Percentiles rank a stretch among this genome's conserved stretches.
Conservation (phyloP, 2,329 filamentous ascomycete species). For the Purpureocillium lavendulum region DNA sequence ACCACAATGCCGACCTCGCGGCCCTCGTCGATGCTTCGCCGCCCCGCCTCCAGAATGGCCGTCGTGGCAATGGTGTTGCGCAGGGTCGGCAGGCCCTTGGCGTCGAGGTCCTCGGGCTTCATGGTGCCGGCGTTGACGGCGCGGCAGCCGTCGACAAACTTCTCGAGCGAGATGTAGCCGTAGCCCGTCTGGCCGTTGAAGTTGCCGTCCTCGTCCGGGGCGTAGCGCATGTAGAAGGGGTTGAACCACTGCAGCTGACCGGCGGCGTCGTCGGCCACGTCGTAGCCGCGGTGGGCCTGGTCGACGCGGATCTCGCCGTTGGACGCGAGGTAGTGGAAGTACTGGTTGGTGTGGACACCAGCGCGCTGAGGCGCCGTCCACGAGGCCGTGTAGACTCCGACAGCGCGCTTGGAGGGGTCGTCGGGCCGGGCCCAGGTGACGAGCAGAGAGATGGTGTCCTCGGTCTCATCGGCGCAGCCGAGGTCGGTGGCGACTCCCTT, state of each 20-base stretch:
- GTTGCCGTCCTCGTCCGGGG: conserved; percentile 89
- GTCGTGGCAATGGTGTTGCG: conserved; percentile 87
- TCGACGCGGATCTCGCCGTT: conserved; percentile 82
- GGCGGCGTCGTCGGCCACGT: conserved; percentile 74
- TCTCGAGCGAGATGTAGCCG: conserved; percentile 90
- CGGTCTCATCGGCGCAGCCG: conserved; percentile 72
- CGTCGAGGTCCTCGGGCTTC: conserved; percentile 69
- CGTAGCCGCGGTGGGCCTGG: conserved; percentile 90
- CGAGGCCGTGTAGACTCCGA: conserved; percentile 85
- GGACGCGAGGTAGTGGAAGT: conserved; percentile 88
- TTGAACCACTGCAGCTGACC: conserved; percentile 78
- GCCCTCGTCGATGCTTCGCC: conserved; percentile 75
- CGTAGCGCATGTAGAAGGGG: conserved; percentile 93
- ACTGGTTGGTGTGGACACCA: conserved; percentile 93
- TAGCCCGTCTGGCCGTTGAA: conserved; percentile 88
- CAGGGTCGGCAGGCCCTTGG: conserved; percentile 73
- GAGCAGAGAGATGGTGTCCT: conserved; percentile 87
- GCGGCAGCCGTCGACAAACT: conserved; percentile 83
- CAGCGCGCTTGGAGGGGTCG: conserved; percentile 63
- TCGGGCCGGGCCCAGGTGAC: conserved; percentile 77
- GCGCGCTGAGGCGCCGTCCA: conserved; percentile 92
- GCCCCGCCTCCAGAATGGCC: conserved; percentile 81
- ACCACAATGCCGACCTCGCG: conserved; percentile 67
- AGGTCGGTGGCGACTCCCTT: conserved; percentile 71
- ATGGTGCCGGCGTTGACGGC: conserved; percentile 66